Evolutionary conservation across 75 land plant genomes (phyloP), one percentile per base, ranked within the genome.

Genomic region (Sequoia sempervirens): DNA sequence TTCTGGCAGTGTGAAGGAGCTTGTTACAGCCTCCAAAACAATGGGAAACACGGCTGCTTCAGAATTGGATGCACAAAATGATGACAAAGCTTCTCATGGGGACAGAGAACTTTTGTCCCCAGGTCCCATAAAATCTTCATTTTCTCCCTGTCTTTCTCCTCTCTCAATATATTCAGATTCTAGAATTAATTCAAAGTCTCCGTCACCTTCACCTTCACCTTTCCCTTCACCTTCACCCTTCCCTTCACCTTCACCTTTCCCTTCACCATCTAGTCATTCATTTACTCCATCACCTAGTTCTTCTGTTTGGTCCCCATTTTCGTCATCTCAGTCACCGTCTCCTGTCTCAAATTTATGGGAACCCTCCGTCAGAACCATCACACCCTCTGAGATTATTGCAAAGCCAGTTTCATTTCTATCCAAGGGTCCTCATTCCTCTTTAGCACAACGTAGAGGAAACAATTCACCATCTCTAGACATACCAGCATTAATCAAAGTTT

Each of bases 381-480:
- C 46, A 45, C 84, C 38, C 53, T 41, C 34, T 18, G 26, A 28
- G 45, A 47, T 43, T 47, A 75, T n/a, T 46, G 50, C 34, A 84
- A 69, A 79, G 30, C 43, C 84, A 79, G 54, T 47, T 17, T 43
- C 81, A 13, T 75, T n/a, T 43, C 58, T 18, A 43, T 80, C 86
- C 23, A 72, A 43, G 58, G 86, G 66, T 61, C 41, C 79, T 83
- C 28, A 66, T 28, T 70, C 56, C 38, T 86, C 88, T 68, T 45
- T 88, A 76, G 89, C 89, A 53, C 80, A 87, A 40, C 84, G 86
- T 17, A 85, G 89, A 38, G 87, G 89, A 38, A 73, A 84, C 41
- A 80, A 37, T 8, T 43, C 89, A 28, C 86, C 85, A 32, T 85
- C 80, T n/a, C 36, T 87, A 23, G 26, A n/a, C 7, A 58, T 82